phyloP scores from a whole-genome alignment of 108 stramenopile species.

The Conticribra guillardii region DNA sequence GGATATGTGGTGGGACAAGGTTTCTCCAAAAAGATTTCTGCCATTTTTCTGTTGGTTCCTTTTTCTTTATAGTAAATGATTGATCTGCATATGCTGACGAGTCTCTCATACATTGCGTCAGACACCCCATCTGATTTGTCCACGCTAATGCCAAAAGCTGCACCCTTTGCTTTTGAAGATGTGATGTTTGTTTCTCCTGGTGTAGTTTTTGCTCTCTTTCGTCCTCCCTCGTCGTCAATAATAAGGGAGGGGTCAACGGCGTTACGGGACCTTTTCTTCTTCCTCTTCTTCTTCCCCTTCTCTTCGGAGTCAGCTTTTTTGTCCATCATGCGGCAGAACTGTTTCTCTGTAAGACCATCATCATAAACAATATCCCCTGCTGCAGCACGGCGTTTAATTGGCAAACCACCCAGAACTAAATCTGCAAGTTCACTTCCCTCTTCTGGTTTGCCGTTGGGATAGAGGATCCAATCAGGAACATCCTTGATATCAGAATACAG shows the following conservation, averaged over 20 bases:
- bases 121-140: slow-evolving; percentile 36
- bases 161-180: slow-evolving; percentile 18
- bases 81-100: slow-evolving; percentile 74
- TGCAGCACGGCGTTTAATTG: slow-evolving; percentile 74
- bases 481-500: slow-evolving; percentile 66
- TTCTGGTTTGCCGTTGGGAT: slow-evolving; percentile 54
- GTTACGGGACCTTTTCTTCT: slow-evolving; percentile 51
- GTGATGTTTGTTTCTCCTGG: slow-evolving; percentile 16
- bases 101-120: slow-evolving; percentile 79
- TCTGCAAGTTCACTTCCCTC: slow-evolving; percentile 29
- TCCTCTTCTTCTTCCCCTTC: slow-evolving; percentile 46
- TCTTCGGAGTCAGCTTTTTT: slow-evolving; percentile 70
- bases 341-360: slow-evolving; percentile 94
- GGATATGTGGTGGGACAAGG: slow-evolving; percentile 83
- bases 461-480: slow-evolving; percentile 85
- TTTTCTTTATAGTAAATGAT: slow-evolving; percentile 83
- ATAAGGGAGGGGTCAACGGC: slow-evolving; percentile 50
- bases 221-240: slow-evolving; percentile 25
- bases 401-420: slow-evolving; percentile 24
- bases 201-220: slow-evolving; percentile 36
- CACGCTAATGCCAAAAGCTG: slow-evolving; percentile 1
- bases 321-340: slow-evolving; percentile 91
- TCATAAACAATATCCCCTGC: slow-evolving; percentile 72
- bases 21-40: slow-evolving; percentile 88
- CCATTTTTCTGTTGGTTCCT: slow-evolving; percentile 73